phyloP scores from a whole-genome alignment of 306 rosid genomes.

The Prosopis cineraria region DNA sequence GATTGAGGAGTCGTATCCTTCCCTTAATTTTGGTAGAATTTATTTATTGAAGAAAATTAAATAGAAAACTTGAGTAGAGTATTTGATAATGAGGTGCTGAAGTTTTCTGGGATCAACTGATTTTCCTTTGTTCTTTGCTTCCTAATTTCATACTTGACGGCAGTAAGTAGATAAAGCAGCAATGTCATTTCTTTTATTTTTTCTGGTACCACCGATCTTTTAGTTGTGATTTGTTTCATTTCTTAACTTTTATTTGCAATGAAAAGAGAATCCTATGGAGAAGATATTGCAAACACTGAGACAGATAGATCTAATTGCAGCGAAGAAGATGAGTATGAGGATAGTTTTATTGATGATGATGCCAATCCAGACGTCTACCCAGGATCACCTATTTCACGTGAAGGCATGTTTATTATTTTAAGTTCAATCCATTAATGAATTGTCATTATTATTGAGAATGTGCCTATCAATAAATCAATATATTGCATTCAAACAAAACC shows the following conservation, averaged over 20 bases:
- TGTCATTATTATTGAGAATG: not conserved
- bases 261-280: conserved; percentile 82
- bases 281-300: conserved; percentile 82
- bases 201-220: not conserved
- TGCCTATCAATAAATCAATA: not conserved
- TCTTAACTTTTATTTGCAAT: conserved; percentile 42
- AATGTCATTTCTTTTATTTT: not conserved
- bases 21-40: not conserved
- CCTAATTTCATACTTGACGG: not conserved
- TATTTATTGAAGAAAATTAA: not conserved
- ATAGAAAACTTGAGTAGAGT: not conserved
- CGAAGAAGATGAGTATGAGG: conserved; percentile 72
- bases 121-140: not conserved
- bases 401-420: conserved; percentile 41
- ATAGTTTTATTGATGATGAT: conserved; percentile 80
- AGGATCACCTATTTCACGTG: conserved; percentile 49
- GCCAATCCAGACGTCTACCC: conserved; percentile 48
- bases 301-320: conserved; percentile 58
- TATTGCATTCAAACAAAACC: not conserved
- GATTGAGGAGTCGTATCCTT: conserved; percentile 72
- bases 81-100: not conserved
- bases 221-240: conserved; percentile 3
- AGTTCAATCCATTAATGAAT: not conserved
- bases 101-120: not conserved
- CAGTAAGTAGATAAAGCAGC: not conserved